Evolutionary conservation across 129 eudicot species (phyloP).

Genomic region (Tagetes patula): DNA sequence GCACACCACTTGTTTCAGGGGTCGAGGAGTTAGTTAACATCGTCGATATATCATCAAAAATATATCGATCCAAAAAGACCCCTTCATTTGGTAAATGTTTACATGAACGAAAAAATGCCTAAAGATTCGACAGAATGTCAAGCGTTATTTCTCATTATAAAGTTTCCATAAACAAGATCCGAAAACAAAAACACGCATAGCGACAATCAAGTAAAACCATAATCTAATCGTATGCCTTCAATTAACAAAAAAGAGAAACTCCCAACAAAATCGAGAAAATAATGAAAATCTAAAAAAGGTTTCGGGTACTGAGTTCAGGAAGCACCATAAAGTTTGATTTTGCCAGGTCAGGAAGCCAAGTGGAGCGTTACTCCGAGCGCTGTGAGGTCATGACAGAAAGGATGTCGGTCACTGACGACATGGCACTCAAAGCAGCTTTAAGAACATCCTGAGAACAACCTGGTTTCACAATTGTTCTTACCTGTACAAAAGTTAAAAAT

Average conservation of each 20-base stretch:
- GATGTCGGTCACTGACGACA: slow-evolving; percentile 80
- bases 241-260: slow-evolving; percentile 13
- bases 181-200: neutral
- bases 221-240: slow-evolving; percentile 28
- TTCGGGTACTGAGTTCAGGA: slow-evolving; percentile 19
- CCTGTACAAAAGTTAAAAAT: slow-evolving; percentile 43
- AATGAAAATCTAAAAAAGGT: neutral
- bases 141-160: slow-evolving; percentile 14
- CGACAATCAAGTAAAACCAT: neutral
- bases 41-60: too few species aligned
- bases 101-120: neutral
- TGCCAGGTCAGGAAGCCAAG: slow-evolving; percentile 2
- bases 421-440: slow-evolving; percentile 85
- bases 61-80: neutral
- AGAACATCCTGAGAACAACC: slow-evolving; percentile 95
- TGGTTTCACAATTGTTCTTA: slow-evolving; percentile 82
- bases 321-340: slow-evolving; percentile 8
- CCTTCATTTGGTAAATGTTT: neutral
- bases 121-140: slow-evolving; percentile 7
- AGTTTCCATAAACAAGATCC: slow-evolving; percentile 25
- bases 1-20: too few species aligned
- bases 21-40: too few species aligned
- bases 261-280: slow-evolving; percentile 30
- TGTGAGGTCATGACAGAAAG: slow-evolving; percentile 77
- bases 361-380: slow-evolving; percentile 20